Evolutionary conservation across 2,329 filamentous ascomycete genomes (phyloP), one percentile per base, ranked within the genome.

Genomic region (Calonectria ilicicola): DNA sequence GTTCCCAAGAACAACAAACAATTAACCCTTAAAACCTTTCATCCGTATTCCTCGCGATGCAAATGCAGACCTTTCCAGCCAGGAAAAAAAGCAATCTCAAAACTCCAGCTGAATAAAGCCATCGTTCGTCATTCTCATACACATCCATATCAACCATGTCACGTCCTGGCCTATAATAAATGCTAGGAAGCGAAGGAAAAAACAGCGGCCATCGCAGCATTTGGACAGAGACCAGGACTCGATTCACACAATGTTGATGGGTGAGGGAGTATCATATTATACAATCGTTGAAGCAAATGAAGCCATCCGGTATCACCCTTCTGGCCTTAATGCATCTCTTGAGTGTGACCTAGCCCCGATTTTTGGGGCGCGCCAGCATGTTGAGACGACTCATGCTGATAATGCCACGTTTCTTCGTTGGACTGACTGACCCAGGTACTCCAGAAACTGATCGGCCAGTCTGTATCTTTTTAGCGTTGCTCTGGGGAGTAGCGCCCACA

Each of bases 361-460:
- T 82, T 85, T 92, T 93, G 1, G 91, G 91, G 53, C 86, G 86
- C 58, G 91, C 88, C 27, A 93, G 87, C 88, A 91, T 89, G 78
- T 91, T 89, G 68, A 93, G 84, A 72, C 91, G 86, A 80, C 89
- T 91, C 72, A 92, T 80, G 75, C 87, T 92, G 69, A 93, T 81
- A 27, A 87, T 85, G 7, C 79, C 77, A 72, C 82, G 86, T 84
- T 90, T 91, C 85, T 90, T 91, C 64, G 82, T 82, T 5, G 90
- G 86, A 67, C 85, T 90, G 2, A 77, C 78, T 15, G 82, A 81
- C 15, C 71, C 72, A 63, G 81, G 79, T 15, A 80, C 74, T 29
- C 77, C 73, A 19, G 77, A 68, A 17, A 76, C 67, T 2, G 75
- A 74, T 26, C 74, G 80, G 27, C 76, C 81, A 35, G 80, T 75